These are phyloP conservation scores for Tulasnella calospora DNA, from an alignment of 768 basidiomycete species.

Conservation along the genomic window DNA sequence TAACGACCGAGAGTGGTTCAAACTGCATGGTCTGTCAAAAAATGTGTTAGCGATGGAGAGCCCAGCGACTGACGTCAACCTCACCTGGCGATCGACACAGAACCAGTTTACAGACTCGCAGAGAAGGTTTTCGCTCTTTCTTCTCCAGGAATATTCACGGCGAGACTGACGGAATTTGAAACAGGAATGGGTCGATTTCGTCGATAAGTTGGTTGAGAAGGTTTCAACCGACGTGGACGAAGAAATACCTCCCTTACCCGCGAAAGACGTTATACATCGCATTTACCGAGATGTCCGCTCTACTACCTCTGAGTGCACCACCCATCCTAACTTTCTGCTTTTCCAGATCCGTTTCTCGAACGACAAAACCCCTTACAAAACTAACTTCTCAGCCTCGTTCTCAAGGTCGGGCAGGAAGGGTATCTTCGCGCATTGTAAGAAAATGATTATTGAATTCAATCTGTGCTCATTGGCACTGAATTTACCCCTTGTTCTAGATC, in stretches of 20 bases:
- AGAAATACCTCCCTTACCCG: slow-evolving; percentile 81
- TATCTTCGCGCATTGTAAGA: slow-evolving; percentile 78
- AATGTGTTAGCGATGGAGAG: background rate
- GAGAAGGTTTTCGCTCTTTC: slow-evolving; percentile 46
- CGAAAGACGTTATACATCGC: slow-evolving; percentile 86
- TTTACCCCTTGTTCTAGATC: slow-evolving; percentile 44
- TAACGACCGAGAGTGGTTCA: slow-evolving; percentile 89
- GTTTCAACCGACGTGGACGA: slow-evolving; percentile 67
- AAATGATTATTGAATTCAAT: background rate
- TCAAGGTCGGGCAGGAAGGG: slow-evolving; percentile 89
- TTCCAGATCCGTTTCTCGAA: slow-evolving; percentile 79
- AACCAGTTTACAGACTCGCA: slow-evolving; percentile 72
- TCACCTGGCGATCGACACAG: slow-evolving; percentile 37
- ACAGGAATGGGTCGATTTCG: slow-evolving; percentile 78
- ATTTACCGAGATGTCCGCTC: slow-evolving; percentile 81
- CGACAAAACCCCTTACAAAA: slow-evolving; percentile 95
- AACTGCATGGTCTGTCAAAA: slow-evolving; percentile 56
- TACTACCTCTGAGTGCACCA: background rate
- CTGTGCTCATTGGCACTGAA: background rate
- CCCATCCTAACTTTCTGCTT: background rate
- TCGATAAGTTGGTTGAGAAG: slow-evolving; percentile 59
- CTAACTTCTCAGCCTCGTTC: slow-evolving; percentile 70
- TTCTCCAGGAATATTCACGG: too few relatives aligned
- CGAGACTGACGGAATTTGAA: background rate
- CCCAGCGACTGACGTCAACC: background rate